Evolutionary conservation across 2,329 filamentous ascomycete species (phyloP), one percentile per base, ranked within the genome.

Genomic region (Diaporthe caulivora): DNA sequence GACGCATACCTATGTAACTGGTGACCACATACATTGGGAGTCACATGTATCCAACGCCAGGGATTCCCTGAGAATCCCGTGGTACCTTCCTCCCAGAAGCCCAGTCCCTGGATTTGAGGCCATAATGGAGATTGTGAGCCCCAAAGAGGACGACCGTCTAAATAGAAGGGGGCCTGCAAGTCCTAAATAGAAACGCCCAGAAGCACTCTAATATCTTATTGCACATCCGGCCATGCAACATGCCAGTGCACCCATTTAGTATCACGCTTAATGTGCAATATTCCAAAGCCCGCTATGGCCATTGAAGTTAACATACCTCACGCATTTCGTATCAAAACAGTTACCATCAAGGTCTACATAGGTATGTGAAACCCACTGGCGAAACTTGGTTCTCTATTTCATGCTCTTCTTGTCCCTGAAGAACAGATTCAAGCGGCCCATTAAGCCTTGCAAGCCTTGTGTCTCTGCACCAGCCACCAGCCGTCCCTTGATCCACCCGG

Each of bases 401-500:
- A 13, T 8, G 2, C 18, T 26, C 74, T 78, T 85, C 81, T 90
- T 92, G 7, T 81, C 83, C 73, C 87, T 84, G 78, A 93, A 93
- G 77, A 93, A 93, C 0, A 79, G 80, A 13, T 86, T 86, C 76
- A 92, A 78, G 9, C 84, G 84, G 1, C 87, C 87, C 89, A 93
- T 91, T 79, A 93, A 80, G 75, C 87, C 87, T 26, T 86, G 87
- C 77, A 93, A 83, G 8, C 85, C 86, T 76, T 84, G 86, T 42
- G 85, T 82, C 79, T 89, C 84, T 77, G 87, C 84, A 21, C 84
- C 85, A 71, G 80, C 77, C 67, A 86, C 83, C 81, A 97, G 83
- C 47, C 93, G 94, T 15, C 88, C 90, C 77, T 89, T 89, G 79
- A 99, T 98, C 97, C 97, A 99, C 1, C 89, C 92, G 0, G 97